phyloP scores from a whole-genome alignment of 768 basidiomycete species.

The Clathrus columnatus region DNA sequence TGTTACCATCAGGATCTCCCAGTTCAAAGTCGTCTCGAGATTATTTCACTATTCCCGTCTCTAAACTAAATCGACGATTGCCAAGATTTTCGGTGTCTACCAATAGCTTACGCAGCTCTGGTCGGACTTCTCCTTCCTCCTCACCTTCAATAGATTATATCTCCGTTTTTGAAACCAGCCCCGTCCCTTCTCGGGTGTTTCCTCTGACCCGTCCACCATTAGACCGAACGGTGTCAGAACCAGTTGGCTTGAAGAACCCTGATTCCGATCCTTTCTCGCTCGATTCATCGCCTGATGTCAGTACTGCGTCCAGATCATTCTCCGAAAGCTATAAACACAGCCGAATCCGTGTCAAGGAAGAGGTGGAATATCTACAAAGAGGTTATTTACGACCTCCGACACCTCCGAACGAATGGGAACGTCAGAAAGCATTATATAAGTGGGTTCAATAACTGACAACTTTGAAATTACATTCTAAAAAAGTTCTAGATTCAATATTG shows the following conservation, averaged over 20 bases:
- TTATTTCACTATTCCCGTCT: conserved; percentile 1
- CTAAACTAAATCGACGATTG: not conserved
- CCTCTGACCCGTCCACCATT: conserved; percentile 11
- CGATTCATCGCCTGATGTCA: conserved; percentile 1
- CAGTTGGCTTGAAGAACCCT: conserved; percentile 1
- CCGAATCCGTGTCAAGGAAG: conserved; percentile 4
- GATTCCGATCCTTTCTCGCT: not conserved
- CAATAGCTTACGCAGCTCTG: not conserved
- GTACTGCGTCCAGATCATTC: not conserved
- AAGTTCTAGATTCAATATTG: conserved; percentile 67
- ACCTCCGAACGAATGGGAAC: conserved; percentile 76
- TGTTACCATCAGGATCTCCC: not conserved
- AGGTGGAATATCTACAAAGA: conserved; percentile 7
- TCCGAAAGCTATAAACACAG: not conserved
- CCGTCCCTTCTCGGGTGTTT: conserved; percentile 18
- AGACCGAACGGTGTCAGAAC: conserved; percentile 9
- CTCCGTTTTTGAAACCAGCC: conserved; percentile 7
- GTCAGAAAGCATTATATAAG: conserved; percentile 81
- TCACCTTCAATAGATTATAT: not conserved
- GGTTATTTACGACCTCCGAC: conserved; percentile 62
- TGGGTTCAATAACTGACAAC: conserved; percentile 24
- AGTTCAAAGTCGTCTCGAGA: not conserved
- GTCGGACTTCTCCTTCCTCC: not conserved
- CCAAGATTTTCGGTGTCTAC: not conserved
- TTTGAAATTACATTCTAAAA: not conserved